A percentile compares a stretch with the other conserved stretches of the same genome.
Conservation (phyloP, 2,329 filamentous ascomycete genomes). For the Epicoccum nigrum region DNA sequence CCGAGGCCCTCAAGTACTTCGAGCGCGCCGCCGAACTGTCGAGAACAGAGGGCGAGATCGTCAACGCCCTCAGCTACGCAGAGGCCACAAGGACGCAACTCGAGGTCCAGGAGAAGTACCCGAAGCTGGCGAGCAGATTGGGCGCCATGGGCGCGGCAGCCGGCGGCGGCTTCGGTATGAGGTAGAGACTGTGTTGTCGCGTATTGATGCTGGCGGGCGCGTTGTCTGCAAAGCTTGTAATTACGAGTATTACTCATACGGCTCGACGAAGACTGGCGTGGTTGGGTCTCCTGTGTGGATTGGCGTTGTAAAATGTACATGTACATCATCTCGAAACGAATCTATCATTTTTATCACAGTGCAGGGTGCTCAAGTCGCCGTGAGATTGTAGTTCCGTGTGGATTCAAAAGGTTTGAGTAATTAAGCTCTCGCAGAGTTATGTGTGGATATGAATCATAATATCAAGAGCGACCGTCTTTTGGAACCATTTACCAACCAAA, state of each 20-base stretch:
- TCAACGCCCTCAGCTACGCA: constrained; percentile 95
- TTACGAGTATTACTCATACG: background rate
- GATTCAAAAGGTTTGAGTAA: too few relatives aligned
- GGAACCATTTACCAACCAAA: background rate
- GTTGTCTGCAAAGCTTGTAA: constrained; percentile 13
- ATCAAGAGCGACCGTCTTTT: too few relatives aligned
- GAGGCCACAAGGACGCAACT: constrained; percentile 96
- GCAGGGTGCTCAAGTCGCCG: too few relatives aligned
- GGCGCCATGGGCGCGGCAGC: constrained; percentile 53
- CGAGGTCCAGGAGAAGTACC: constrained; percentile 67
- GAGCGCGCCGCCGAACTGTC: constrained; percentile 94
- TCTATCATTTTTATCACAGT: background rate
- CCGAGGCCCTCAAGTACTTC: constrained; percentile 94
- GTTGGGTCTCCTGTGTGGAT: background rate
- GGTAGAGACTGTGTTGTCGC: constrained; percentile 25
- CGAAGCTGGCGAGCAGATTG: constrained; percentile 55
- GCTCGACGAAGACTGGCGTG: constrained; percentile 4
- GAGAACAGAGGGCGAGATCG: constrained; percentile 91
- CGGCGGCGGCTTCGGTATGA: constrained; percentile 39
- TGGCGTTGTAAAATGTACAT: constrained; percentile 17
- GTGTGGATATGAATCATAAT: too few relatives aligned
- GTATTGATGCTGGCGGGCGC: background rate
- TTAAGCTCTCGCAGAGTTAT: too few relatives aligned
- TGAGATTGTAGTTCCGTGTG: too few relatives aligned
- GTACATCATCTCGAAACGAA: constrained; percentile 12